Percentiles rank a stretch among this genome's conserved stretches.
Evolutionary conservation across 2,329 filamentous ascomycete genomes (phyloP).

Genomic region (Colletotrichum sp.): DNA sequence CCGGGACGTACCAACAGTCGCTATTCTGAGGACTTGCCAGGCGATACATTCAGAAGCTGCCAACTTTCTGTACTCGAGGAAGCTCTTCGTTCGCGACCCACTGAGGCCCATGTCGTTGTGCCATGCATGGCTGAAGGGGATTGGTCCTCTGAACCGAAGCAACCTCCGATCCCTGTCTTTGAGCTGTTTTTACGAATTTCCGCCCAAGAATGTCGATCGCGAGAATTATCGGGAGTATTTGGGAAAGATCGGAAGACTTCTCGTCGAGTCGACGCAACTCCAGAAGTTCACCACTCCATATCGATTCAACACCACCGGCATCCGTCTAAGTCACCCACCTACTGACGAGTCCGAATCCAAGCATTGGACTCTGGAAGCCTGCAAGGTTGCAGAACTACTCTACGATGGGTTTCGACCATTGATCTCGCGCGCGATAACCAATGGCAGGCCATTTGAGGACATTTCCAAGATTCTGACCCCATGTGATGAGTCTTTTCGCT

Average conservation of each 20-base stretch:
- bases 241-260: background rate
- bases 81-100: rapidly evolving
- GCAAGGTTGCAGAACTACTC: background rate
- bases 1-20: background rate
- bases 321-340: background rate
- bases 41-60: background rate
- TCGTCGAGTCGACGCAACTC: background rate
- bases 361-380: background rate
- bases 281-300: rapidly evolving
- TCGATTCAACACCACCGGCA: background rate
- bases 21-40: background rate
- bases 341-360: background rate
- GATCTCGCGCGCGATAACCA: background rate
- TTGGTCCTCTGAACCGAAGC: background rate
- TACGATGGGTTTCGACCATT: background rate
- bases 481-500: background rate
- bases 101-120: rapidly evolving
- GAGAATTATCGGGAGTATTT: rapidly evolving
- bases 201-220: rapidly evolving
- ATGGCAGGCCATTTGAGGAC: background rate
- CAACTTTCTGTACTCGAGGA: background rate
- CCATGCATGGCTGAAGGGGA: background rate
- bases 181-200: rapidly evolving
- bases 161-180: background rate
- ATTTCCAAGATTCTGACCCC: background rate